Percentiles rank a stretch among this genome's conserved stretches.
Conservation (phyloP, 805 yeast species). For the Clavispora asparagi region DNA sequence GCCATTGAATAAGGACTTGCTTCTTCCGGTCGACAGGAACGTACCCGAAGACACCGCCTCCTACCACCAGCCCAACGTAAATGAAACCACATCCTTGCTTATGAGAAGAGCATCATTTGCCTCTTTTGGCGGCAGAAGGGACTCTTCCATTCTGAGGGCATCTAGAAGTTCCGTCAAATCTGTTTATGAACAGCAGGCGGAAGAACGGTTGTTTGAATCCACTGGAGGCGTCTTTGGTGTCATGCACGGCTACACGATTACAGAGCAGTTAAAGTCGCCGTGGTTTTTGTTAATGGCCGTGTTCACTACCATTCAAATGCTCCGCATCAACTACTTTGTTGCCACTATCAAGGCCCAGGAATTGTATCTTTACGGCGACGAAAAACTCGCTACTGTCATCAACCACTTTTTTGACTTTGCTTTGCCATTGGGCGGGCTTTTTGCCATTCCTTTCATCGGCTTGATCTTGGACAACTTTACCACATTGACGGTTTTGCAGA, state of each 20-base stretch:
- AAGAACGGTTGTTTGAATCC: conserved; percentile 43
- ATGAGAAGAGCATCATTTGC: conserved; percentile 28
- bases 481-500: conserved; percentile 51
- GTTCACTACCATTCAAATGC: conserved; percentile 84
- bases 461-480: conserved; percentile 67
- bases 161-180: conserved; percentile 47
- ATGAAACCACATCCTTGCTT: conserved; percentile 37
- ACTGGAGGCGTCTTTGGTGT: conserved; percentile 64
- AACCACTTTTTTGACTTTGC: conserved; percentile 82
- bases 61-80: conserved; percentile 29
- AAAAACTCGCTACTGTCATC: conserved; percentile 43
- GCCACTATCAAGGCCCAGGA: conserved; percentile 87
- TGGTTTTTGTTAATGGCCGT: conserved; percentile 78
- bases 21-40: conserved; percentile 33
- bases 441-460: conserved; percentile 87
- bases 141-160: conserved; percentile 31
- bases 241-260: conserved; percentile 57
- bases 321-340: conserved; percentile 86
- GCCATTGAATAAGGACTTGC: conserved; percentile 44
- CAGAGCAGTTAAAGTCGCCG: conserved; percentile 49
- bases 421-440: conserved; percentile 81
- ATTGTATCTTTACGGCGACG: conserved; percentile 56
- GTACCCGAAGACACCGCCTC: conserved; percentile 13
- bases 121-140: conserved; percentile 21
- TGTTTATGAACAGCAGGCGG: conserved; percentile 62